A percentile compares a stretch with the other conserved stretches of the same genome.
Conservation (phyloP, 1,284 basidiomycete species). For the Caloboletus firmus region DNA sequence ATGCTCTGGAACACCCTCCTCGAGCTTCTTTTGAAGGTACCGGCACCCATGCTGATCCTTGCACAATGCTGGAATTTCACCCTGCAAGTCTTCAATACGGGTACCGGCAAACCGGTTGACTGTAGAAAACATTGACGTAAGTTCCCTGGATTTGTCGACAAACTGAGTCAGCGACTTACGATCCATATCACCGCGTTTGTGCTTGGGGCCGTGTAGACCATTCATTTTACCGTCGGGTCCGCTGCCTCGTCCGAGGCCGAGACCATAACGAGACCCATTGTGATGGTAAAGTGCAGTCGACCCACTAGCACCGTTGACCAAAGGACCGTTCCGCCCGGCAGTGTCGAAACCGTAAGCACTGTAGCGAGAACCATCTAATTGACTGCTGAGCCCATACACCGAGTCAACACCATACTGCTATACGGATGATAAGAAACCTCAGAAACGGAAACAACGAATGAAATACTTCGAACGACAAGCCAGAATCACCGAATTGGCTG, state of each 20-base stretch:
- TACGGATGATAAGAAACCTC: slow-evolving; percentile 12
- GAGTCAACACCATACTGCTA: slow-evolving; percentile 61
- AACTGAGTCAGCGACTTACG: slow-evolving; percentile 62
- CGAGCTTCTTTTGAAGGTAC: slow-evolving; percentile 98
- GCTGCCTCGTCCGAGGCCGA: slow-evolving; percentile 55
- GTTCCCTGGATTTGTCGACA: background rate
- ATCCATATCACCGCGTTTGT: slow-evolving; percentile 91
- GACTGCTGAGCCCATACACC: slow-evolving; percentile 54
- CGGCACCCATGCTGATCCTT: slow-evolving; percentile 99
- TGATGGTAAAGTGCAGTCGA: slow-evolving; percentile 82
- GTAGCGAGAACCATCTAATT: slow-evolving; percentile 55
- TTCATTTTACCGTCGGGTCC: slow-evolving; percentile 76
- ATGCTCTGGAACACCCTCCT: slow-evolving; percentile 92
- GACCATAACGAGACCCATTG: slow-evolving; percentile 72
- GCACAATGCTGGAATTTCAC: slow-evolving; percentile 91
- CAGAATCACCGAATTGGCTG: slow-evolving; percentile 58
- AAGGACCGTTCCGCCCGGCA: slow-evolving; percentile 40
- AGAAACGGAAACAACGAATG: background rate
- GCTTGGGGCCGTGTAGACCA: slow-evolving; percentile 87
- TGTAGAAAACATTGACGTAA: slow-evolving; percentile 31
- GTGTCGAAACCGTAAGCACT: slow-evolving; percentile 66
- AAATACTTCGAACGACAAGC: slow-evolving; percentile 56
- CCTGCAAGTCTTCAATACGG: slow-evolving; percentile 91
- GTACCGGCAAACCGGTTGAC: slow-evolving; percentile 96
- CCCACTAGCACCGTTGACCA: slow-evolving; percentile 56